Evolutionary conservation across 1,139 yeast species (phyloP), one percentile per base, ranked within the genome.

Genomic region (Fermentozyma sake): DNA sequence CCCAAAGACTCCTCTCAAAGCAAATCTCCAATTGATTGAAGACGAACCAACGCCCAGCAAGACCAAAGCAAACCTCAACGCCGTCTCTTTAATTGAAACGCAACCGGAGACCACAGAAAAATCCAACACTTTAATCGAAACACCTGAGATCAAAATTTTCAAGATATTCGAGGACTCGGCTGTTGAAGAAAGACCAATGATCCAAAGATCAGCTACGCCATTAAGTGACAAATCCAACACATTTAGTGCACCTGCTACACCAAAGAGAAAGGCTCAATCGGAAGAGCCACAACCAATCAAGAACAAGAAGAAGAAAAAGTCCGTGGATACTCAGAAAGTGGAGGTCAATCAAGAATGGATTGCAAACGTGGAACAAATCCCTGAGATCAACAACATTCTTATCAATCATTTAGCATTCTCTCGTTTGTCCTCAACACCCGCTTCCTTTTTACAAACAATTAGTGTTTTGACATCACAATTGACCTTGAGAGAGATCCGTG

Each of bases 331-430:
- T 16, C 39, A 41, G 19, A 38, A 46, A 26, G 48, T 50, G 12
- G 45, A 42, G 24, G 40, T 49, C 20, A 56, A 55, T 30, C 55
- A 49, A 26, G 39, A 46, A n/a, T 49, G 55, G 36, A 37, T 61
- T 23, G 46, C 42, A 12, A 38, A 34, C n/a, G 50, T 76, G 20
- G 44, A 56, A 4, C 66, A 68, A 28, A 40, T 73, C 18, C 61
- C 58, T 2, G 79, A 76, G 32, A 60, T 83, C 27, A 70, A 69
- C 32, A 76, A 82, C 50, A 68, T 87, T 7, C 61, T 86, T 27
- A 72, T 79, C 22, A 91, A 91, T 48, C 94, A 86, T 52, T 65
- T 91, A 37, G 96, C 97, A 12, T 89, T 85, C 51, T 85, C 96
- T 5, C 72, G 96, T 39, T 68, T 86, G 17, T 75, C 89, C 16